Evolutionary conservation across 2,329 filamentous ascomycete genomes (phyloP), one percentile per base, ranked within the genome.

Genomic region (Clathrospora elynae): DNA sequence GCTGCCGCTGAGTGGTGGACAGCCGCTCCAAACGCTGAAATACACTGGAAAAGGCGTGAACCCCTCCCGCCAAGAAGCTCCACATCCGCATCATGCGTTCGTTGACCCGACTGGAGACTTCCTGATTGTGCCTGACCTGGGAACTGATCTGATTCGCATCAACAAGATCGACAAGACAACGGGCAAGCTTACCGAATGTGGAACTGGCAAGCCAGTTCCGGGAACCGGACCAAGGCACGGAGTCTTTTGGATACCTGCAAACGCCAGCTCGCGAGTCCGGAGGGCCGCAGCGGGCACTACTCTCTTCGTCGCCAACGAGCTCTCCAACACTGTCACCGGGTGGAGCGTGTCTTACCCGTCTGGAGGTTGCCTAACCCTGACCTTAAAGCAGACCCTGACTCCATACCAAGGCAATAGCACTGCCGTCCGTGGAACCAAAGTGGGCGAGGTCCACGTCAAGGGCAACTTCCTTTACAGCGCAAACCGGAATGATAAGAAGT

Each of bases 181-280:
- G 1, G 78, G 79, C 6, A 57, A 61, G 26, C 71, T 82, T 12
- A 74, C 73, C 1, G 68, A 73, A 9, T 79, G 77, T 46, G 58
- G 71, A 5, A 61, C 73, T 1, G 74, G 70, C n/a, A 54, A 65
- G 18, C 67, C 75, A 0, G 67, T 63, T 2, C 57, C 73, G 0
- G 79, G 78, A 6, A 74, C 77, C 25, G 79, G 80, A 0, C 79
- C 79, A 0, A 73, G 79, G 19, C 80, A 82, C 58, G 77, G 72
- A 9, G 66, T 71, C 4, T 83, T 78, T 64, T 80, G 76, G 75
- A 65, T 66, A 10, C 61, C 66, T 24, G 17, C 53, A 3, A 42
- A 32, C 5, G 43, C 43, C 4, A 46, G 35, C 3, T 62, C 58
- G 6, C 54, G 60, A 10, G 43, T 59, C 7, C 46, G 52, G 30